Conservation (phyloP, 2,329 filamentous ascomycete genomes). For the Verticillium tricorpus region DNA sequence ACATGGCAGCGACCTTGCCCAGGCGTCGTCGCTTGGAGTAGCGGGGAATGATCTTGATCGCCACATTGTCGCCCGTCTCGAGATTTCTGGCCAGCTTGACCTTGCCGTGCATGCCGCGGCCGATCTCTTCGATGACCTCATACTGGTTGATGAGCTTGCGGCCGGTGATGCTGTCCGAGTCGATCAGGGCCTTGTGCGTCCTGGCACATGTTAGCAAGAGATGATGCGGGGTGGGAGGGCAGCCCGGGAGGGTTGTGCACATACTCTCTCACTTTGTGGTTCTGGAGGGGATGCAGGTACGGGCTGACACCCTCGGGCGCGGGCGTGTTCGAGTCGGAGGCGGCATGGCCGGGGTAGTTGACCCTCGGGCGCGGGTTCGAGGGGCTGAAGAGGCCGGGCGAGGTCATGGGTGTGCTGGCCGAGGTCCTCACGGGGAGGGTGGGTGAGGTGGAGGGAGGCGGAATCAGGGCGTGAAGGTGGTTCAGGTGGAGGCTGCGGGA, state of each 20-base stretch:
- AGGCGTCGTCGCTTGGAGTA: constrained; percentile 90
- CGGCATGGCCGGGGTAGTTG: constrained; percentile 31
- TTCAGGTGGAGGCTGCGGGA: constrained; percentile 7
- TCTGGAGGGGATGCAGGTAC: constrained; percentile 66
- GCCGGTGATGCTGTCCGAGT: constrained; percentile 82
- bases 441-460: constrained; percentile 22
- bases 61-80: constrained; percentile 71
- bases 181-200: constrained; percentile 87
- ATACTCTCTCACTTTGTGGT: constrained; percentile 73
- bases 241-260: constrained; percentile 24
- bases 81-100: constrained; percentile 90
- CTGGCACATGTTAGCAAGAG: constrained; percentile 31
- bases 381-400: constrained; percentile 58
- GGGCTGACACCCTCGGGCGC: constrained; percentile 48
- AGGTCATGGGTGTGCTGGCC: constrained; percentile 55
- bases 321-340: constrained; percentile 52
- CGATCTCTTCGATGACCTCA: constrained; percentile 93
- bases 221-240: background rate
- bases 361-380: constrained; percentile 34
- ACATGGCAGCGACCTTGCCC: constrained; percentile 69
- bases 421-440: constrained; percentile 43
- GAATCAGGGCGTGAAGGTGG: constrained; percentile 11
- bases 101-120: constrained; percentile 93
- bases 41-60: constrained; percentile 97
- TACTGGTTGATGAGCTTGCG: constrained; percentile 98